A percentile compares a stretch with the other conserved stretches of the same genome.
These are phyloP conservation scores for Russula vinacea DNA, from an alignment of 768 basidiomycete genomes.

Conservation along the genomic window DNA sequence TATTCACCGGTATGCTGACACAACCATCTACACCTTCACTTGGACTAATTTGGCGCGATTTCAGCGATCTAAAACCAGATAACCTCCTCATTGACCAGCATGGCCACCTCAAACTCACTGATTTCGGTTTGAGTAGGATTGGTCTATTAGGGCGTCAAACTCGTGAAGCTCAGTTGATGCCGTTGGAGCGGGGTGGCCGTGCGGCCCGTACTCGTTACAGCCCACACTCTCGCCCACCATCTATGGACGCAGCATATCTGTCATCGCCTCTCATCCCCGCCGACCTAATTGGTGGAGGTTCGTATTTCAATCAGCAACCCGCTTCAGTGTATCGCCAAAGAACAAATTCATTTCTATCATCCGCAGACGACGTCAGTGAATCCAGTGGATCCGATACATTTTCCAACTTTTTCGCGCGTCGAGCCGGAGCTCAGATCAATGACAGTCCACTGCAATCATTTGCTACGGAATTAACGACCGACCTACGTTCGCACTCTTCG, in stretches of 20 bases:
- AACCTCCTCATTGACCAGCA: constrained; percentile 95
- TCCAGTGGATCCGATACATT: constrained; percentile 79
- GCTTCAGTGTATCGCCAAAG: constrained; percentile 55
- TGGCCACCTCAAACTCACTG: constrained; percentile 96
- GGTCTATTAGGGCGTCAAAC: constrained; percentile 98
- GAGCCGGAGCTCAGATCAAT: constrained; percentile 42
- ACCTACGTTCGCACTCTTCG: constrained; percentile 73
- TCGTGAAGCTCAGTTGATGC: constrained; percentile 49
- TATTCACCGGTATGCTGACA: constrained; percentile 79
- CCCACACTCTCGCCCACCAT: constrained; percentile 77
- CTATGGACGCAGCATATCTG: constrained; percentile 74
- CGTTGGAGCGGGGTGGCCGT: constrained; percentile 36
- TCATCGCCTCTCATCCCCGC: constrained; percentile 69
- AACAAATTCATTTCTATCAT: constrained; percentile 62
- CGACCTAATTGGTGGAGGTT: constrained; percentile 57
- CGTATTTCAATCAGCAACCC: constrained; percentile 76
- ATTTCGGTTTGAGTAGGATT: constrained; percentile 95
- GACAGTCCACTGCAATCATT: constrained; percentile 87
- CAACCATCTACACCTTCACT: constrained; percentile 4
- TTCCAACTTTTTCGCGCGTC: constrained; percentile 42
- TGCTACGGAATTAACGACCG: constrained; percentile 78
- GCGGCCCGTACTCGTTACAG: constrained; percentile 51
- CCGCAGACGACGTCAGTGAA: constrained; percentile 81
- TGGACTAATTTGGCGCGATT: constrained; percentile 23
- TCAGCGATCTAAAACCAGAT: constrained; percentile 95